Percentiles rank a stretch among this genome's conserved stretches.
These are phyloP conservation scores for Acanthamoeba rhysodes DNA, from an alignment of 208 protist species.

Conservation along the genomic window DNA sequence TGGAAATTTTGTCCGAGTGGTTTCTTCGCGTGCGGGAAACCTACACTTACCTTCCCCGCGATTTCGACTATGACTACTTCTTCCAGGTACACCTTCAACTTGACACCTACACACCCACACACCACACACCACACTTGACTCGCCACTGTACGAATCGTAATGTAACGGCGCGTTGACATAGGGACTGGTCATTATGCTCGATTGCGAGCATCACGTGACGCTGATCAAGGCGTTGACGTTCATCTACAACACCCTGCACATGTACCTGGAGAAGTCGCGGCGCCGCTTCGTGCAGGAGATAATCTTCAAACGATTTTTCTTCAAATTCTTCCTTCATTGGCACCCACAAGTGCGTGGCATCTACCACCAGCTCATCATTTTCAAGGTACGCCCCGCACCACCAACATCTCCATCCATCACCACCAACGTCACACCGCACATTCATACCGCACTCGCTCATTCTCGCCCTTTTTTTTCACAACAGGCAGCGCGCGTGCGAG, in stretches of 20 bases:
- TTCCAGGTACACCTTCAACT: neutral
- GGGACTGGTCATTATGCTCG: slow-evolving; percentile 38
- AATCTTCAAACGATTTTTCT: slow-evolving; percentile 55
- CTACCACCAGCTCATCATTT: slow-evolving; percentile 63
- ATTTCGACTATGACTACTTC: slow-evolving; percentile 67
- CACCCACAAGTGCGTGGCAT: slow-evolving; percentile 17
- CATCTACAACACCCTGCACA: slow-evolving; percentile 61
- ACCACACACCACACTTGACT: neutral
- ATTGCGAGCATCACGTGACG: slow-evolving; percentile 61
- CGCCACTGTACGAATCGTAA: neutral
- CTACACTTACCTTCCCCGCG: slow-evolving; percentile 39
- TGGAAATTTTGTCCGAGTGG: slow-evolving; percentile 70
- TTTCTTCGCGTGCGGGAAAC: neutral
- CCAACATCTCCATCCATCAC: too few species aligned
- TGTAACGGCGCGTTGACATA: neutral
- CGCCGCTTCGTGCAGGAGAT: slow-evolving; percentile 35
- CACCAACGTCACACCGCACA: too few species aligned
- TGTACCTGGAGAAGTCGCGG: slow-evolving; percentile 28
- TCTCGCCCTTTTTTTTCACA: neutral
- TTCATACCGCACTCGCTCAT: too few species aligned
- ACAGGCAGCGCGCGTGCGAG: slow-evolving; percentile 35
- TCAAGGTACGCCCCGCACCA: neutral
- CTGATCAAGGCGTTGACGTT: slow-evolving; percentile 49
- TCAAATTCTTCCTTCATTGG: slow-evolving; percentile 75
- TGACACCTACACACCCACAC: too few species aligned